These are phyloP conservation scores for Lodderomyces metapsilosis DNA, from an alignment of 1,139 yeast species.

Conservation along the genomic window DNA sequence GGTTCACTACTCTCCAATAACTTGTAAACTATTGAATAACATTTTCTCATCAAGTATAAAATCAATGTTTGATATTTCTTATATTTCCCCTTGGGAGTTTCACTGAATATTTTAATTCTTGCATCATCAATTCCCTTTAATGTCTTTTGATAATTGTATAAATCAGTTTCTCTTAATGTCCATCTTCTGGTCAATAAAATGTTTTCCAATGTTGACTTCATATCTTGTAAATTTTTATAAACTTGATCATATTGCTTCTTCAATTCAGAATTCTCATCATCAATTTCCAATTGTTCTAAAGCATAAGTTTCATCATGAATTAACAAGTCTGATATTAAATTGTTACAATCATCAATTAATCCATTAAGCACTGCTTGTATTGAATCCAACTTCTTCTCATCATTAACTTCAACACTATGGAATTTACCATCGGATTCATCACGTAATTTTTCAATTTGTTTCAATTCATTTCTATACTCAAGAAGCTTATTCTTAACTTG, in stretches of 20 bases:
- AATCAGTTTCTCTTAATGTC: slow-evolving; percentile 94
- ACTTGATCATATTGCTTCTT: slow-evolving; percentile 19
- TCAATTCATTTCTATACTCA: slow-evolving; percentile 25
- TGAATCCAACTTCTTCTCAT: slow-evolving; percentile 24
- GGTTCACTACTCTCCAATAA: slow-evolving; percentile 91
- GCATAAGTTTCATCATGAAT: slow-evolving; percentile 27
- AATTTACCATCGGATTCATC: slow-evolving; percentile 35
- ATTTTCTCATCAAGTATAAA: slow-evolving; percentile 78
- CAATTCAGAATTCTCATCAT: slow-evolving; percentile 6
- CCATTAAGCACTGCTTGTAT: slow-evolving; percentile 67
- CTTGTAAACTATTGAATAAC: slow-evolving; percentile 86
- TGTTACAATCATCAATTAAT: slow-evolving; percentile 77
- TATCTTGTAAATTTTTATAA: slow-evolving; percentile 48
- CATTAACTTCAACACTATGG: slow-evolving; percentile 18
- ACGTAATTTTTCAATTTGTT: slow-evolving; percentile 30
- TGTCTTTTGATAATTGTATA: slow-evolving; percentile 75
- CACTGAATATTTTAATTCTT: slow-evolving; percentile 40
- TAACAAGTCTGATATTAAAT: slow-evolving; percentile 64
- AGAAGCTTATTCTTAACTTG: slow-evolving; percentile 12
- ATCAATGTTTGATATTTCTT: slow-evolving; percentile 59
- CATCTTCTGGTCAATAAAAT: slow-evolving; percentile 88
- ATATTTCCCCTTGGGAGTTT: slow-evolving; percentile 14
- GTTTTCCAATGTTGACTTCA: slow-evolving; percentile 75
- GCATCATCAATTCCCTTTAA: slow-evolving; percentile 70
- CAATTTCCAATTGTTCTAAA: slow-evolving; percentile 19